Percentiles rank a stretch among this genome's conserved stretches.
Evolutionary conservation across 495 filamentous ascomycete genomes (phyloP).

Genomic region (Trichoderma reesei): DNA sequence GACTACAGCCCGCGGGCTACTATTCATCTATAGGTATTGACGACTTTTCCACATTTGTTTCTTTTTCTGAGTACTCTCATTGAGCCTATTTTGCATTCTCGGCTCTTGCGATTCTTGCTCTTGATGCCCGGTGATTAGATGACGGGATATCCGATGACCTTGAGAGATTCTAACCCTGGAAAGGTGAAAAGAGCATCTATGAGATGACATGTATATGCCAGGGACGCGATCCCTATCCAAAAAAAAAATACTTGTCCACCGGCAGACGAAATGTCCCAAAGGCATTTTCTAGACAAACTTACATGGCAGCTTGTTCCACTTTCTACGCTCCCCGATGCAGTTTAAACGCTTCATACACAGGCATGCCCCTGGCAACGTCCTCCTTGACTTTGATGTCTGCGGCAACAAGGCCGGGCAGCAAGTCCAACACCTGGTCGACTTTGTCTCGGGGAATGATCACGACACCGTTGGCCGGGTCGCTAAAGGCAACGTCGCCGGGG

Average conservation of each 20-base stretch:
- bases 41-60: too few relatives aligned
- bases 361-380: slow-evolving; percentile 47
- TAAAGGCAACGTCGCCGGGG: slow-evolving; percentile 54
- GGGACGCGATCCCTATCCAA: too few relatives aligned
- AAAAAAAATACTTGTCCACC: too few relatives aligned
- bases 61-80: too few relatives aligned
- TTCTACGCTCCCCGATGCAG: slow-evolving; percentile 16
- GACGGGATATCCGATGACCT: too few relatives aligned
- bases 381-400: slow-evolving; percentile 52
- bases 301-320: not conserved
- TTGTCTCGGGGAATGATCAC: slow-evolving; percentile 49
- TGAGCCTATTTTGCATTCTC: too few relatives aligned
- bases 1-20: slow-evolving; percentile 3
- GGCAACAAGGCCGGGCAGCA: slow-evolving; percentile 45
- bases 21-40: slow-evolving; percentile 7
- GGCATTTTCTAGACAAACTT: too few relatives aligned
- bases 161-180: not conserved
- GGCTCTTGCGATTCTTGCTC: too few relatives aligned
- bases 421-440: slow-evolving; percentile 38
- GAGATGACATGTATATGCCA: too few relatives aligned
- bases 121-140: too few relatives aligned
- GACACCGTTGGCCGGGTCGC: slow-evolving; percentile 50
- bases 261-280: too few relatives aligned
- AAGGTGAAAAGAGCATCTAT: too few relatives aligned
- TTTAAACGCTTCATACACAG: slow-evolving; percentile 49